These are phyloP conservation scores for Asterella californica DNA, from an alignment of 225 moss, liverwort and hornwort genomes.

Conservation along the genomic window DNA sequence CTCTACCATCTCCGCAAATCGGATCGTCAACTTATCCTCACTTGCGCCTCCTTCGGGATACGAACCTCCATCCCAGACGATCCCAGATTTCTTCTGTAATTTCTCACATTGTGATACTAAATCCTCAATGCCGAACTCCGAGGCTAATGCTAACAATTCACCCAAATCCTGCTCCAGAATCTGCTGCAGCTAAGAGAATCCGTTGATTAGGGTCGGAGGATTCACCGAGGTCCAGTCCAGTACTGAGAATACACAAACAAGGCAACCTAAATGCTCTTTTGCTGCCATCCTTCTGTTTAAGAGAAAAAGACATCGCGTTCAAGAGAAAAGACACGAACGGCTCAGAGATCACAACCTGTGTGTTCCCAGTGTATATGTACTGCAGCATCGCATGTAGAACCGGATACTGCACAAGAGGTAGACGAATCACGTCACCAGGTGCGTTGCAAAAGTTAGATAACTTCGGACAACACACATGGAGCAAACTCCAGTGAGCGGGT, in stretches of 20 bases:
- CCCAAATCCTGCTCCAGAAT: constrained; percentile 48
- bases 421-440: constrained; percentile 44
- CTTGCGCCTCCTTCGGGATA: constrained; percentile 13
- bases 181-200: constrained; percentile 29
- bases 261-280: background rate
- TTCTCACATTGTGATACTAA: constrained; percentile 62
- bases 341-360: constrained; percentile 43
- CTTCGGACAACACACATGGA: constrained; percentile 57
- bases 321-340: background rate
- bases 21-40: constrained; percentile 41
- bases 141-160: constrained; percentile 52
- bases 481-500: constrained; percentile 72
- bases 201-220: background rate
- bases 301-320: background rate
- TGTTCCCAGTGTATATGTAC: constrained; percentile 77
- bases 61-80: constrained; percentile 26
- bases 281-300: background rate
- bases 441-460: constrained; percentile 30
- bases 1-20: constrained; percentile 36
- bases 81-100: constrained; percentile 28
- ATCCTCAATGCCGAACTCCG: constrained; percentile 59
- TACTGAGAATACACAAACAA: background rate
- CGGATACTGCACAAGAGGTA: constrained; percentile 56
- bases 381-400: constrained; percentile 64
- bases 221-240: background rate